Conservation (phyloP, 345 rosid species). For the Bruguiera gymnorhiza region DNA sequence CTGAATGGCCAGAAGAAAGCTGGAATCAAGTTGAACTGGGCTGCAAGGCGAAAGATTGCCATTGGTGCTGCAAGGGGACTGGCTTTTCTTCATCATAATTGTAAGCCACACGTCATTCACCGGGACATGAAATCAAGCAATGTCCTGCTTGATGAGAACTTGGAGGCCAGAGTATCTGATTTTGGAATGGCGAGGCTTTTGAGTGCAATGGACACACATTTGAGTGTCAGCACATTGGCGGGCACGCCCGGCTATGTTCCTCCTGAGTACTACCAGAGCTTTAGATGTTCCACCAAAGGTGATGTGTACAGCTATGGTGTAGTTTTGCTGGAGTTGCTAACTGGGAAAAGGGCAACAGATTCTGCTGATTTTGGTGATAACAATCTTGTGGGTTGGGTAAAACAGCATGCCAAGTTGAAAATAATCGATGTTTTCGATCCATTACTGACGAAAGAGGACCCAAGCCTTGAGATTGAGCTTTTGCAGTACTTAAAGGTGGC, state of each 20-base stretch:
- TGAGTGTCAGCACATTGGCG: conserved; percentile 94
- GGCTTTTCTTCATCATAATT: conserved; percentile 85
- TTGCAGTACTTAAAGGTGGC: conserved; percentile 69
- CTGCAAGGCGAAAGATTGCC: conserved; percentile 75
- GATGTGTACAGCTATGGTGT: conserved; percentile 97
- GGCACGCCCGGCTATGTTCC: conserved; percentile 99
- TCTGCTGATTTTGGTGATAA: conserved; percentile 96
- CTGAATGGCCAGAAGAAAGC: conserved; percentile 63
- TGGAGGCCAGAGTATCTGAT: conserved; percentile 93
- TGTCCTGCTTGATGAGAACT: conserved; percentile 76
- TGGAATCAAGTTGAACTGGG: conserved; percentile 77
- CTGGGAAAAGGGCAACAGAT: conserved; percentile 89
- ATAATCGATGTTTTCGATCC: conserved; percentile 82
- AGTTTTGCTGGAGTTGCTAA: conserved; percentile 80
- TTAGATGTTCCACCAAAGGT: conserved; percentile 80
- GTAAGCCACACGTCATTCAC: conserved; percentile 89
- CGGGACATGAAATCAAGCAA: conserved; percentile 98
- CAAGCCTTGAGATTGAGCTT: conserved; percentile 68
- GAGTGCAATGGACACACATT: conserved; percentile 88
- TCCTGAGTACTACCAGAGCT: conserved; percentile 94
- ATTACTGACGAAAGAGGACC: conserved; percentile 67
- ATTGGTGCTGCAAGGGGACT: conserved; percentile 89
- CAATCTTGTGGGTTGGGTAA: conserved; percentile 98
- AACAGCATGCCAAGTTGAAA: conserved; percentile 72
- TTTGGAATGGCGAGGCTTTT: conserved; percentile 96